A percentile compares a stretch with the other conserved stretches of the same genome.
phyloP scores from a whole-genome alignment of 441 rosid genomes.

The Manihot esculenta region DNA sequence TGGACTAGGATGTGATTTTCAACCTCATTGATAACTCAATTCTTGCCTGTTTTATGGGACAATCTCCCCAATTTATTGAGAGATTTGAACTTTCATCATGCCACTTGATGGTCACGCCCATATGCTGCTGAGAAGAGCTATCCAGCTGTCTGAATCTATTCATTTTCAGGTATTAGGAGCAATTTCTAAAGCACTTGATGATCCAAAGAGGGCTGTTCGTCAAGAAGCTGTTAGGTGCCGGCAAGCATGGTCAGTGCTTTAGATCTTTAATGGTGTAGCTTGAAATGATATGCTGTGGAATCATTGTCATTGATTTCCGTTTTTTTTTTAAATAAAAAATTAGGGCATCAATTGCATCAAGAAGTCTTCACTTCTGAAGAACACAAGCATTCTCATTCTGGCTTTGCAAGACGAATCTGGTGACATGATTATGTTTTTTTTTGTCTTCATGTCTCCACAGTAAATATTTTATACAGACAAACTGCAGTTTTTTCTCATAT shows the following conservation, averaged over 20 bases:
- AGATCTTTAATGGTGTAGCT: background rate
- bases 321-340: constrained; percentile 16
- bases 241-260: constrained; percentile 68
- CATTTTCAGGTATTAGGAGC: constrained; percentile 60
- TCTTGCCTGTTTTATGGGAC: background rate
- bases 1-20: no score
- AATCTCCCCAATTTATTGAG: background rate
- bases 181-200: constrained; percentile 63
- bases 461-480: constrained; percentile 5
- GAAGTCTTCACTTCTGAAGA: constrained; percentile 34
- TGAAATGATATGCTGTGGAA: background rate
- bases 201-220: constrained; percentile 81
- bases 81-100: background rate
- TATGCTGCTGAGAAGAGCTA: background rate
- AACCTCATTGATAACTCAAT: background rate
- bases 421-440: constrained; percentile 9
- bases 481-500: background rate
- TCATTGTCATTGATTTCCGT: constrained; percentile 12
- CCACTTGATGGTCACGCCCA: background rate
- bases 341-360: constrained; percentile 52
- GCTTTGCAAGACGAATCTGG: background rate
- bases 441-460: constrained; percentile 7
- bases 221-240: constrained; percentile 77
- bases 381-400: background rate
- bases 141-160: background rate